A percentile compares a stretch with the other conserved stretches of the same genome.
phyloP scores from a whole-genome alignment of 2,329 filamentous ascomycete species.

The Cylindrodendrum hubeiense region DNA sequence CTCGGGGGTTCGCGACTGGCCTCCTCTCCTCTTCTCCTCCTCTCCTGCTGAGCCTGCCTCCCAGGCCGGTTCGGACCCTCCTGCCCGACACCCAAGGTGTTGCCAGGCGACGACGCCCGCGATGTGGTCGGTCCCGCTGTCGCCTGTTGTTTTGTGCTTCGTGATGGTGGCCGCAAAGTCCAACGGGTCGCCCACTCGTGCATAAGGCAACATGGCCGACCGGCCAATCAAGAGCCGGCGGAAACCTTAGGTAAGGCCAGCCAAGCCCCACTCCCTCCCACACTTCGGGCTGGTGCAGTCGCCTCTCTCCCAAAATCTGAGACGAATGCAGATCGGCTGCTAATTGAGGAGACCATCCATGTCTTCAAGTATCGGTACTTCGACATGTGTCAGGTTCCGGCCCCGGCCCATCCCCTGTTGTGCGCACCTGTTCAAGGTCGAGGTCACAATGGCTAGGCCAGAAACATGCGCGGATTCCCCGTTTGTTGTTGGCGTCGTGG shows the following conservation, averaged over 20 bases:
- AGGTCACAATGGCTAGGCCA: conserved; percentile 34
- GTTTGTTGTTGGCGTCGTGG: conserved; percentile 1
- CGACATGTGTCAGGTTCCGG: conserved; percentile 45
- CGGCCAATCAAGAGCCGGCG: conserved; percentile 33
- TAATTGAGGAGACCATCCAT: conserved; percentile 43
- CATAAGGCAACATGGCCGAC: conserved; percentile 40
- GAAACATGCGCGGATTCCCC: conserved; percentile 16
- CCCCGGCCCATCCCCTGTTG: conserved; percentile 40
- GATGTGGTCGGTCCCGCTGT: conserved; percentile 22
- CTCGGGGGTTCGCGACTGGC: background rate
- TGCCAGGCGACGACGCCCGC: conserved; percentile 1
- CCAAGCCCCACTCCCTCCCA: conserved; percentile 38
- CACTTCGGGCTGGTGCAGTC: conserved; percentile 46
- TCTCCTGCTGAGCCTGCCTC: background rate
- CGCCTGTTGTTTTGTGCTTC: conserved; percentile 32
- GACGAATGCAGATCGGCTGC: conserved; percentile 52
- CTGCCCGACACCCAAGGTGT: background rate
- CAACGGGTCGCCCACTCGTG: conserved; percentile 40
- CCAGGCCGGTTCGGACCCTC: background rate
- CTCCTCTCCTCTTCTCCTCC: too few relatives aligned
- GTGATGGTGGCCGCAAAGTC: conserved; percentile 40
- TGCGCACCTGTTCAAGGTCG: conserved; percentile 36
- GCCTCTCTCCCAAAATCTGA: conserved; percentile 49
- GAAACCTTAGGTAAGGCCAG: conserved; percentile 38
- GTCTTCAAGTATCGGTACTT: conserved; percentile 44